A percentile compares a stretch with the other conserved stretches of the same genome.
These are phyloP conservation scores for Schwanniomyces etchellsii DNA, from an alignment of 1,139 yeast genomes.

Conservation along the genomic window DNA sequence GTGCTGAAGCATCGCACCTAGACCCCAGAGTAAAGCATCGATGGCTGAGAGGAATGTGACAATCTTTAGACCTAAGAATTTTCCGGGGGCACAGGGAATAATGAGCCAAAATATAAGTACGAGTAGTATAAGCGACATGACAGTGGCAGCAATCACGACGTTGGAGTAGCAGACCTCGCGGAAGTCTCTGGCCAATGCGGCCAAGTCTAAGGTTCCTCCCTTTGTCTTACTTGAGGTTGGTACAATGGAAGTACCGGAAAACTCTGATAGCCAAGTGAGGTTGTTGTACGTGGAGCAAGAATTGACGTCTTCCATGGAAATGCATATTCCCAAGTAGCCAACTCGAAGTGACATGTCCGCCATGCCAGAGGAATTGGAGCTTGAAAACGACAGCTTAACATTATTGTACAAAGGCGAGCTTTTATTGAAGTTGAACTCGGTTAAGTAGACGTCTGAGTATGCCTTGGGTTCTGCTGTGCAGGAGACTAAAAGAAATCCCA, in stretches of 20 bases:
- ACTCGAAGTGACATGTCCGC: conserved; percentile 34
- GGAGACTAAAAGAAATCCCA: conserved; percentile 51
- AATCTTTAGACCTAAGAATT: conserved; percentile 22
- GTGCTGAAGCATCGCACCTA: conserved; percentile 65
- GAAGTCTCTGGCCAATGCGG: conserved; percentile 36
- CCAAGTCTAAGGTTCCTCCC: conserved; percentile 29
- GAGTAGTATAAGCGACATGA: conserved; percentile 38
- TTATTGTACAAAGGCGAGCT: conserved; percentile 31
- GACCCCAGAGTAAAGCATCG: conserved; percentile 53
- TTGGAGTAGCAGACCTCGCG: conserved; percentile 49
- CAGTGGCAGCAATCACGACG: conserved; percentile 44
- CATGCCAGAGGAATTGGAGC: conserved; percentile 14
- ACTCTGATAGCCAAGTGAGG: conserved; percentile 13
- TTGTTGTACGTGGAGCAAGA: conserved; percentile 30
- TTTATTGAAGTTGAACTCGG: conserved; percentile 41
- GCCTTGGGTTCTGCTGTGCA: conserved; percentile 35
- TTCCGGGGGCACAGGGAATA: conserved; percentile 47
- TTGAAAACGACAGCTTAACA: conserved; percentile 26
- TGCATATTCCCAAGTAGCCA: conserved; percentile 50
- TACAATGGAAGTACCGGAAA: conserved; percentile 20
- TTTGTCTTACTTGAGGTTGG: conserved; percentile 14
- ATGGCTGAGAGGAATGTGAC: conserved; percentile 30
- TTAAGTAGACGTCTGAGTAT: conserved; percentile 42
- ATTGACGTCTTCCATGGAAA: conserved; percentile 18
- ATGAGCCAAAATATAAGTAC: conserved; percentile 35